Evolutionary conservation across 129 eudicot species (phyloP).

Genomic region (Smallanthus sonchifolius): DNA sequence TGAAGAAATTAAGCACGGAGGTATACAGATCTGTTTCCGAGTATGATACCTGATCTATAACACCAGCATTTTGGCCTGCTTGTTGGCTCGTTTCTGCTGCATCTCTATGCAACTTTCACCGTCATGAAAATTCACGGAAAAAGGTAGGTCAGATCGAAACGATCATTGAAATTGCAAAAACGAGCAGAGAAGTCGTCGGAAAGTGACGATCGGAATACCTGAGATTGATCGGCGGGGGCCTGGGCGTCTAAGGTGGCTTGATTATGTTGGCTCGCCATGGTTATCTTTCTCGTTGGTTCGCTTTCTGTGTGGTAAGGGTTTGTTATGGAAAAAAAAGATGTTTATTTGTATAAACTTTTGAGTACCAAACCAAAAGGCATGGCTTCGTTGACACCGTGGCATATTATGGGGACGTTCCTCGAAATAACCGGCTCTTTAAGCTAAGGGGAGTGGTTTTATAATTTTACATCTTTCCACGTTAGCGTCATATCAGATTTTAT

Average conservation of each 20-base stretch:
- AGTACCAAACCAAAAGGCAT: neutral
- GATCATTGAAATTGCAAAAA: neutral
- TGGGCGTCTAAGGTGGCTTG: neutral
- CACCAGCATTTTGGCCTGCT: slow-evolving; percentile 7
- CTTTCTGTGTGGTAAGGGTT: neutral
- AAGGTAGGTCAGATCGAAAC: neutral
- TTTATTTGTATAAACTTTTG: neutral
- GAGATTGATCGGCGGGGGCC: slow-evolving; percentile 9
- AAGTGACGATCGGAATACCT: slow-evolving; percentile 2
- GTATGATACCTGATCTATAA: slow-evolving; percentile 22
- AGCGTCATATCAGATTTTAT: too few species aligned
- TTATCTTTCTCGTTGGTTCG: neutral
- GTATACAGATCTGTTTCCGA: neutral
- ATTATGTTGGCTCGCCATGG: slow-evolving; percentile 24
- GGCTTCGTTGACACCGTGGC: slow-evolving; percentile 20
- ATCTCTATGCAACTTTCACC: slow-evolving; percentile 22
- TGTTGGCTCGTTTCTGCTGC: slow-evolving; percentile 21
- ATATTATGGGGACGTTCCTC: neutral
- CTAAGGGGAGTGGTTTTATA: too few species aligned
- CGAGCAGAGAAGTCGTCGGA: neutral
- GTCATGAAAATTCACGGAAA: neutral
- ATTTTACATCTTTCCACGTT: too few species aligned
- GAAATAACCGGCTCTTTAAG: too few species aligned
- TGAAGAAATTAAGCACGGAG: too few species aligned
- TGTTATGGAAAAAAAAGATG: neutral